Evolutionary conservation across 2,329 filamentous ascomycete genomes (phyloP).

Genomic region (Xylariaceae sp.): DNA sequence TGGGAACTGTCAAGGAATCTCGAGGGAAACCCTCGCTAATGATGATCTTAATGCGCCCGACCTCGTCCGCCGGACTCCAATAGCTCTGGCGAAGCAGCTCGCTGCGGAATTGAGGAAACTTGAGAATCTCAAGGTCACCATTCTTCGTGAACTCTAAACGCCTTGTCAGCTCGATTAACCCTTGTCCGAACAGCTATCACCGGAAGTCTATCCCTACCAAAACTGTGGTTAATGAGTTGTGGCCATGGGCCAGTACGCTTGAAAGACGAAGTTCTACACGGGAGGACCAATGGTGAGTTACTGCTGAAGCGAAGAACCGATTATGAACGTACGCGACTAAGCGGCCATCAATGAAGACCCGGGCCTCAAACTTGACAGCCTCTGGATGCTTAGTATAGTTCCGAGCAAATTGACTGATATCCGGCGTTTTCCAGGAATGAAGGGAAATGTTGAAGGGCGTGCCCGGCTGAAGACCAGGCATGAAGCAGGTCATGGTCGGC

Average conservation of each 20-base stretch:
- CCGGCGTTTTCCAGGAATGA: conserved; percentile 64
- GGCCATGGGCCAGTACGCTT: conserved; percentile 47
- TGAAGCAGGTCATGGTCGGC: conserved; percentile 66
- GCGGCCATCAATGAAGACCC: conserved; percentile 63
- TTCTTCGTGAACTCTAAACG: conserved; percentile 47
- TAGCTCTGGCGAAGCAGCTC: conserved; percentile 63
- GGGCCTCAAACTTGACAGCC: conserved; percentile 56
- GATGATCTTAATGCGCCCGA: conserved; percentile 70
- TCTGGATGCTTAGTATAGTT: conserved; percentile 52
- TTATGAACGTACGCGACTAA: conserved; percentile 50
- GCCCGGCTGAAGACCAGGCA: conserved; percentile 56
- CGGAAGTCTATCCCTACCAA: conserved; percentile 31
- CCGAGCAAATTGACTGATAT: conserved; percentile 52
- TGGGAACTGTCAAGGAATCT: conserved; percentile 45
- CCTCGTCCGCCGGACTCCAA: conserved; percentile 66
- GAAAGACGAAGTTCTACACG: conserved; percentile 49
- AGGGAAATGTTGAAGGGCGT: conserved; percentile 66
- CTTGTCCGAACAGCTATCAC: not conserved
- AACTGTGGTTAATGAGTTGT: conserved; percentile 41
- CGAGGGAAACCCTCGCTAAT: conserved; percentile 67
- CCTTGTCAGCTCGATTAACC: conserved; percentile 19
- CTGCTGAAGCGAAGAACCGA: not conserved
- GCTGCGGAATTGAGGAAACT: conserved; percentile 66
- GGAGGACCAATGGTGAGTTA: conserved; percentile 2
- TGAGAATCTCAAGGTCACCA: conserved; percentile 56